phyloP scores from a whole-genome alignment of 371 early-diverging fungal genomes.

The Smittium mucronatum region DNA sequence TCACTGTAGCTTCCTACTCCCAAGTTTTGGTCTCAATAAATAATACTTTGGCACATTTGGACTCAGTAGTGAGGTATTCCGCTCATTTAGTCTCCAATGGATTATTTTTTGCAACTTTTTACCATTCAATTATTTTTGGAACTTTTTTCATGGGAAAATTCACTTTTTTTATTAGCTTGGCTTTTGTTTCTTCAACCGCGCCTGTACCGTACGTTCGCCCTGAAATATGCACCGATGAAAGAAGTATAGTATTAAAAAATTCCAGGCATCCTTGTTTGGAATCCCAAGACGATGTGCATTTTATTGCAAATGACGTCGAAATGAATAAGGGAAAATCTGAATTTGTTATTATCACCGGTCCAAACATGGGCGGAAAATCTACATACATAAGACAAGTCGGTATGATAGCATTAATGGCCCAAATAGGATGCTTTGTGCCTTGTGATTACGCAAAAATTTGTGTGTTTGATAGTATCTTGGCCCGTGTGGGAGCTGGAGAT shows the following conservation, averaged over 20 bases:
- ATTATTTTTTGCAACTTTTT: too few species aligned
- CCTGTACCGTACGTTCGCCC: slow-evolving; percentile 78
- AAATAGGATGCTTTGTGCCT: slow-evolving; percentile 96
- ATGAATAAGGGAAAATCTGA: slow-evolving; percentile 49
- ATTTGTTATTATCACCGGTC: slow-evolving; percentile 70
- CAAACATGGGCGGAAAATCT: slow-evolving; percentile 96
- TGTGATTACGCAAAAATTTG: slow-evolving; percentile 65
- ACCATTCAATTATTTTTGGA: too few species aligned
- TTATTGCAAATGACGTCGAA: slow-evolving; percentile 86
- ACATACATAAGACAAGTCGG: slow-evolving; percentile 85
- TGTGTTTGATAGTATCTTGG: slow-evolving; percentile 85
- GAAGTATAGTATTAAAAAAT: slow-evolving; percentile 24
- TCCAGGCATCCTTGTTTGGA: slow-evolving; percentile 90
- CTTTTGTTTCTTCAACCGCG: slow-evolving; percentile 70
- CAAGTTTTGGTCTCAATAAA: slow-evolving; percentile 66
- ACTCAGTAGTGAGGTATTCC: slow-evolving; percentile 49
- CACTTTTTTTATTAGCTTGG: slow-evolving; percentile 44
- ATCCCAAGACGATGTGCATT: slow-evolving; percentile 75
- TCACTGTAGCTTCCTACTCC: slow-evolving; percentile 51
- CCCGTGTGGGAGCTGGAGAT: slow-evolving; percentile 95
- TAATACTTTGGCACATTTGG: slow-evolving; percentile 62
- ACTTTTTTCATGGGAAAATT: slow-evolving; percentile 17
- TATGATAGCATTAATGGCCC: slow-evolving; percentile 89
- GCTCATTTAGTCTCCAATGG: too few species aligned
- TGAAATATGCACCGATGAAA: slow-evolving; percentile 38